These are phyloP conservation scores for Naganishia antarctica DNA, from an alignment of 768 basidiomycete species.

Conservation along the genomic window DNA sequence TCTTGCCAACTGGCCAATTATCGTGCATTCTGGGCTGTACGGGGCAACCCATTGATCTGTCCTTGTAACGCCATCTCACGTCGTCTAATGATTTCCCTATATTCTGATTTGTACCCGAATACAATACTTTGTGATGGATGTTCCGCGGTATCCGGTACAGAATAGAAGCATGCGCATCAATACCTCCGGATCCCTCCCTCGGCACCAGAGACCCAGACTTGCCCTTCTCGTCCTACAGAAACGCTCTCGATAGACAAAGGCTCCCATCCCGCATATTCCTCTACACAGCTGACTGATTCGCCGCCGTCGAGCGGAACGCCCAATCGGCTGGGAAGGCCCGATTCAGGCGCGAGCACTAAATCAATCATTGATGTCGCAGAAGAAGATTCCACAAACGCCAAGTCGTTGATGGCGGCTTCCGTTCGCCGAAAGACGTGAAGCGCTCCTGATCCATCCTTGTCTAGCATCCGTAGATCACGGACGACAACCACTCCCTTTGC, in stretches of 20 bases:
- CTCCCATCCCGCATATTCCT: constrained; percentile 48
- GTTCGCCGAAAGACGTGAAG: constrained; percentile 37
- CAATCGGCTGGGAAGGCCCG: constrained; percentile 41
- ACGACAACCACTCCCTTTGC: constrained; percentile 57
- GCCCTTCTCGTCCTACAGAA: constrained; percentile 27
- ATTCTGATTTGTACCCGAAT: background rate
- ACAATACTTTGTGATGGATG: background rate
- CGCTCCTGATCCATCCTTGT: background rate
- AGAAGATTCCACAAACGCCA: constrained; percentile 27
- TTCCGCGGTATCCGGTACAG: no score
- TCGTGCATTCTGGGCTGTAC: no score
- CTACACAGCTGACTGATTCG: constrained; percentile 29
- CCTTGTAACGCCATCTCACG: constrained; percentile 5
- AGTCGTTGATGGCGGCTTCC: constrained; percentile 36
- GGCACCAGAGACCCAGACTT: constrained; percentile 46
- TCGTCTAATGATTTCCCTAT: constrained; percentile 2
- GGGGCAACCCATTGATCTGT: no score
- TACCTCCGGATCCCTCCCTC: constrained; percentile 45
- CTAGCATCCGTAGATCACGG: constrained; percentile 57
- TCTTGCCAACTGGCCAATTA: no score
- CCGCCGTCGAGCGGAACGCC: constrained; percentile 17
- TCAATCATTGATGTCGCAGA: constrained; percentile 22
- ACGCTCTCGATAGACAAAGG: constrained; percentile 39
- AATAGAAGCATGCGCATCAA: constrained; percentile 14
- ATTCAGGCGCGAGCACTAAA: constrained; percentile 40